Evolutionary conservation across 306 rosid genomes (phyloP), one percentile per base, ranked within the genome.

Genomic region (Pterocarpus macrocarpus): DNA sequence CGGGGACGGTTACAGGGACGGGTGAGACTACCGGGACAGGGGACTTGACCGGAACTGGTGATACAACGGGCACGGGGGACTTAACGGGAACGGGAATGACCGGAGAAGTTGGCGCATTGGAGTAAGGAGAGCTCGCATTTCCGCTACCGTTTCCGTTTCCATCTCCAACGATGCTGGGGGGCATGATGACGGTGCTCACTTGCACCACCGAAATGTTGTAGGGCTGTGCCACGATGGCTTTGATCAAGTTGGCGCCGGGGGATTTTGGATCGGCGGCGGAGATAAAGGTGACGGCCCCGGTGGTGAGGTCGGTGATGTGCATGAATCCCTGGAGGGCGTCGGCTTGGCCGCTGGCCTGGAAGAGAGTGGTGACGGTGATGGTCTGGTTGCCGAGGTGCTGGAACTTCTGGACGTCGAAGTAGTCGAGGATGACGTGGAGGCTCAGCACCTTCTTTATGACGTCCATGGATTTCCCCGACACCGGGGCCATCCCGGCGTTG

Each of bases 151-250:
- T 30, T 11, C 39, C 49, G 17, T 11, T 32, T 52, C 59, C 49
- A 55, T 32, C 49, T 7, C 57, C 49, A 11, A 64, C 13, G 1
- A 83, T 35, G 39, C 53, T 9, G 0, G 77, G 66, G 1, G 87
- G 84, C 49, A 85, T 28, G 1, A 89, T 72, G 13, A 78, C 64
- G 8, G 44, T 32, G 74, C 88, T 85, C 4, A 86, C 47, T 50
- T 89, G 89, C 41, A 89, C 39, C 11, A 89, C 75, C 0, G 90
- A 86, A 3, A 89, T 66, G 15, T 75, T 78, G 56, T 85, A 56
- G 1, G 90, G 89, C 32, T 87, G 68, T 0, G 81, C 58, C 11
- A 16, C 52, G 0, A 89, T 53, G 6, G 77, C 16, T 22, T 75
- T 78, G 1, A 85, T 17, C 30, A 87, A 22, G 8, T 17, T 73